Evolutionary conservation across 1,284 basidiomycete species (phyloP).

Genomic region (Boletellus deceptivus): DNA sequence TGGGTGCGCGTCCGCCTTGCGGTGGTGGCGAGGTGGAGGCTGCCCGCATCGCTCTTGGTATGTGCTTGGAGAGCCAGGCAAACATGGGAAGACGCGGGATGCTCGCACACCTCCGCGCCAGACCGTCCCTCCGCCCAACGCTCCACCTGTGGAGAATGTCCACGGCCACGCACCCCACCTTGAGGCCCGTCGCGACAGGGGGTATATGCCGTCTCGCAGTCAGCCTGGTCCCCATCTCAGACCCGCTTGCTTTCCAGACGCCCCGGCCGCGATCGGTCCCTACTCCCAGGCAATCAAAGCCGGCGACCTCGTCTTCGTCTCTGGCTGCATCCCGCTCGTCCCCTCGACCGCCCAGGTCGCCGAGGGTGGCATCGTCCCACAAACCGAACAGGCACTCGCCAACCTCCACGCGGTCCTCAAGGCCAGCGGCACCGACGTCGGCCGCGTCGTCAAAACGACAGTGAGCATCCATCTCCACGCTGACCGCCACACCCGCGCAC

Average conservation of each 20-base stretch:
- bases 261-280: constrained; percentile 85
- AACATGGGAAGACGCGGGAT: constrained; percentile 28
- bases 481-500: neutral
- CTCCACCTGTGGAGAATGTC: constrained; percentile 36
- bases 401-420: constrained; percentile 86
- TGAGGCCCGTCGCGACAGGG: constrained; percentile 54
- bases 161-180: constrained; percentile 45
- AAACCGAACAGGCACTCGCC: constrained; percentile 82
- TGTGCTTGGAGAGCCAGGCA: neutral
- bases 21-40: constrained; percentile 49
- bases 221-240: neutral
- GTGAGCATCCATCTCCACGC: constrained; percentile 41
- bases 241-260: constrained; percentile 47
- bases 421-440: constrained; percentile 74
- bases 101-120: neutral
- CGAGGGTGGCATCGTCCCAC: constrained; percentile 77
- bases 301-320: constrained; percentile 85
- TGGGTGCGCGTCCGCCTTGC: constrained; percentile 41
- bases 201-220: constrained; percentile 32
- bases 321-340: constrained; percentile 87
- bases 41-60: constrained; percentile 45
- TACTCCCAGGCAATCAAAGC: constrained; percentile 89
- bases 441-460: constrained; percentile 84
- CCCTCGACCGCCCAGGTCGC: constrained; percentile 76
- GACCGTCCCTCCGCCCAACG: neutral